These are phyloP conservation scores for Exserohilum turcica DNA, from an alignment of 2,329 filamentous ascomycete species.

Conservation along the genomic window DNA sequence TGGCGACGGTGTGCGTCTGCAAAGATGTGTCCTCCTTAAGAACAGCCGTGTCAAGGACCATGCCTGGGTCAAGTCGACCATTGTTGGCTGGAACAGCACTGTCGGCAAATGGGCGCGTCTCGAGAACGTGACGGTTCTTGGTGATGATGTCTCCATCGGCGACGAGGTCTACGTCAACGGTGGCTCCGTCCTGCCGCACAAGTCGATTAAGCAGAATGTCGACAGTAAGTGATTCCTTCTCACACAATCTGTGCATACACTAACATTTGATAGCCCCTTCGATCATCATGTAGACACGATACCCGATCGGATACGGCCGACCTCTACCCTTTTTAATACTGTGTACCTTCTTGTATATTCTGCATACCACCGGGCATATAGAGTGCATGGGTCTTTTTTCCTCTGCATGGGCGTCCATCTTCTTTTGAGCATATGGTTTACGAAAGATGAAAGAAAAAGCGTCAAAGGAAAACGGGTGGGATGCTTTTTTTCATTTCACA, in stretches of 20 bases:
- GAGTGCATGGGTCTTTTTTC: slow-evolving; percentile 18
- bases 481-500: slow-evolving; percentile 9
- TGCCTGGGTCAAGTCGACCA: slow-evolving; percentile 98
- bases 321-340: slow-evolving; percentile 39
- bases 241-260: not conserved
- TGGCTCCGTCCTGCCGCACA: slow-evolving; percentile 92
- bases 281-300: slow-evolving; percentile 53
- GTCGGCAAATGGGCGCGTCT: slow-evolving; percentile 95
- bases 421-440: slow-evolving; percentile 16
- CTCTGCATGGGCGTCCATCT: slow-evolving; percentile 15
- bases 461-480: slow-evolving; percentile 12
- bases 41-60: slow-evolving; percentile 97
- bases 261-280: slow-evolving; percentile 46
- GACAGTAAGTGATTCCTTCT: slow-evolving; percentile 57
- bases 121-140: slow-evolving; percentile 97
- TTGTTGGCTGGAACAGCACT: slow-evolving; percentile 97
- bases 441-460: slow-evolving; percentile 19
- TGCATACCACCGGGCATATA: slow-evolving; percentile 29
- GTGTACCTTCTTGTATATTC: slow-evolving; percentile 44
- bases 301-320: slow-evolving; percentile 16
- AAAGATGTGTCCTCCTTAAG: slow-evolving; percentile 86
- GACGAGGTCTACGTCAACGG: slow-evolving; percentile 99
- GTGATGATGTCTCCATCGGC: slow-evolving; percentile 95
- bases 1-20: slow-evolving; percentile 90
- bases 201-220: slow-evolving; percentile 98